Base-by-base conservation (phyloP, 768 basidiomycete species). In the Trametes cingulata region DNA sequence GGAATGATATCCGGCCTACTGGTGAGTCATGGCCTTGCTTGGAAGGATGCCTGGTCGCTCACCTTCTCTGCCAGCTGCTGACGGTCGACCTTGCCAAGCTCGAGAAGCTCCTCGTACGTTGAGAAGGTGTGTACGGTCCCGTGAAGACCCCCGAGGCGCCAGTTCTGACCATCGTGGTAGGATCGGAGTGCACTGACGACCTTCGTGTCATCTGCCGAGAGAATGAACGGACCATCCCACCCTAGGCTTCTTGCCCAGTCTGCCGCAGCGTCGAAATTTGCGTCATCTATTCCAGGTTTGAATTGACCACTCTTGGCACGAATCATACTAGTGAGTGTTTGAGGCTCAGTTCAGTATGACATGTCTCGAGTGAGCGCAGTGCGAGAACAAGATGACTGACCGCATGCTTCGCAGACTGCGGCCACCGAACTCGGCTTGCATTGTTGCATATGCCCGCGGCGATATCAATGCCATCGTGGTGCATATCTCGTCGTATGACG, bases 181-280 rank as follows among this genome's bases (percentile, higher is more conserved):
- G 66, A 64, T 0, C 66, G 65, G 14, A 72, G 53, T 1, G 64
- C 58, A 0, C 60, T 42, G n/a, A 65, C 55, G 1, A 75, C 66
- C 52, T 76, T 75, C 0, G 73, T 73, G 40, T 77, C 75, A 54
- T 77, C 74, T 33, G 69, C 72, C n/a, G 64, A 62, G 0, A 76
- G 52, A 6, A 46, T 63, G 22, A 69, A 42, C 0, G 71, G 72
- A 0, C 70, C 73, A 19, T 48, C 12, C 22, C 56, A 64, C 1
- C 39, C 13, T 12, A 70, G 25, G 14, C 59, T 59, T 0, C 20
- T 22, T 3, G 72, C 50, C 24, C 69, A 61, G 3, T 68, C 52
- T 1, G n/a, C 17, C 0, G 56, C 71, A 0, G 58, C 61, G 17
- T 64, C 50, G 51, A 72, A 73, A 17, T 40, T 39, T 10, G 37